These are phyloP conservation scores for Acanthochlamys bracteata DNA, from an alignment of 106 monocot species.

Conservation along the genomic window DNA sequence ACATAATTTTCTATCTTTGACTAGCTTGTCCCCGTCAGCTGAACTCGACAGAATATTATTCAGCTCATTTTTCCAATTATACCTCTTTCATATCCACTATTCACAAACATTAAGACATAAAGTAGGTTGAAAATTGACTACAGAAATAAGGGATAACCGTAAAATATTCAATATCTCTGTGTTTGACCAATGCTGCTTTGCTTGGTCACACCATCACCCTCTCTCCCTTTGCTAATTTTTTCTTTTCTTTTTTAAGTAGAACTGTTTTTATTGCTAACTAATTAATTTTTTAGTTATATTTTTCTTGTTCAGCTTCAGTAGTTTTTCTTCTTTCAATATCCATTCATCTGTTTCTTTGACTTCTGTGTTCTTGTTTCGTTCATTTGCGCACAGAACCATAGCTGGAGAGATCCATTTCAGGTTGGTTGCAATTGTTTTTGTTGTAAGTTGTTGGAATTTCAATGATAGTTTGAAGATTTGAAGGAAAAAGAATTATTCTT, in stretches of 20 bases:
- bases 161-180: slow-evolving; percentile 20
- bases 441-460: neutral
- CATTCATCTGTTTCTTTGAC: neutral
- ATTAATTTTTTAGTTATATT: neutral
- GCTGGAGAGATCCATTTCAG: neutral
- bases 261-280: too few relatives aligned
- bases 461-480: neutral
- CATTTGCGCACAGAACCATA: neutral
- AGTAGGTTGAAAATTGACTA: too few relatives aligned
- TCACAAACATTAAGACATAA: too few relatives aligned
- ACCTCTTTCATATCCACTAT: too few relatives aligned
- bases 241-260: neutral
- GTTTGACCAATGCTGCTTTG: slow-evolving; percentile 44
- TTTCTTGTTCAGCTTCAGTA: neutral
- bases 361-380: neutral
- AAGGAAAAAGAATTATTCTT: neutral
- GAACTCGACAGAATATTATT: neutral
- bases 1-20: slow-evolving; percentile 42
- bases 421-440: neutral
- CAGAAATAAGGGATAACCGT: neutral
- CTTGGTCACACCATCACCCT: slow-evolving; percentile 1
- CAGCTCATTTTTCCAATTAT: too few relatives aligned
- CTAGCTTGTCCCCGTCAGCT: slow-evolving; percentile 24
- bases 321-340: slow-evolving; percentile 1
- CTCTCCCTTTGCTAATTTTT: slow-evolving; percentile 1